Conservation (phyloP, 192 early-diverging fungal species). For the Phlyctochytrium bullatum region DNA sequence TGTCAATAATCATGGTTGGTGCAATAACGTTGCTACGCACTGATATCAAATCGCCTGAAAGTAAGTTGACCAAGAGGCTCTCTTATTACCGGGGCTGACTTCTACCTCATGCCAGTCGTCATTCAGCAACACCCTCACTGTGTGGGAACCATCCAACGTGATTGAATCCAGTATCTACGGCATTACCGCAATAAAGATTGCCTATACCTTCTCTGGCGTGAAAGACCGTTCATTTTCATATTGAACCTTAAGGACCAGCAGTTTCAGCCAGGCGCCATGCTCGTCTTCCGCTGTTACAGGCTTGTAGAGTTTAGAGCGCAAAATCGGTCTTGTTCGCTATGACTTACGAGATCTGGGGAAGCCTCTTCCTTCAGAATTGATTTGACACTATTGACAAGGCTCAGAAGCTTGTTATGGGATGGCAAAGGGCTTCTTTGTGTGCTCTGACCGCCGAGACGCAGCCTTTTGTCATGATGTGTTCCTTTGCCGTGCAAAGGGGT, state of each 20-base stretch:
- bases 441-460: not conserved
- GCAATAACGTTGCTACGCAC: not conserved
- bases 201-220: not conserved
- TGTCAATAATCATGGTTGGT: constrained; percentile 52
- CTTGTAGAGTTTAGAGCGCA: no score
- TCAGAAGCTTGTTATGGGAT: not conserved
- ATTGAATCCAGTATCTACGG: not conserved
- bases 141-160: no score
- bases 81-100: no score
- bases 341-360: not conserved
- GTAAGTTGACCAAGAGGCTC: not conserved
- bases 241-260: not conserved
- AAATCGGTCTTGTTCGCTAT: not conserved
- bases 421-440: not conserved
- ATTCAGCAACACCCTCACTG: no score
- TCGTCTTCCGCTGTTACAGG: no score
- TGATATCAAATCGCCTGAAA: not conserved
- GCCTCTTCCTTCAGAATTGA: not conserved
- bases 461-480: not conserved
- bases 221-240: not conserved
- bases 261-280: not conserved
- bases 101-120: no score
- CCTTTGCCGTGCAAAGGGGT: not conserved
- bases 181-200: not conserved
- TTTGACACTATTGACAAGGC: not conserved